A percentile compares a stretch with the other conserved stretches of the same genome.
phyloP scores from a whole-genome alignment of 1,284 basidiomycete species.

The Ceratobasidium sp. region DNA sequence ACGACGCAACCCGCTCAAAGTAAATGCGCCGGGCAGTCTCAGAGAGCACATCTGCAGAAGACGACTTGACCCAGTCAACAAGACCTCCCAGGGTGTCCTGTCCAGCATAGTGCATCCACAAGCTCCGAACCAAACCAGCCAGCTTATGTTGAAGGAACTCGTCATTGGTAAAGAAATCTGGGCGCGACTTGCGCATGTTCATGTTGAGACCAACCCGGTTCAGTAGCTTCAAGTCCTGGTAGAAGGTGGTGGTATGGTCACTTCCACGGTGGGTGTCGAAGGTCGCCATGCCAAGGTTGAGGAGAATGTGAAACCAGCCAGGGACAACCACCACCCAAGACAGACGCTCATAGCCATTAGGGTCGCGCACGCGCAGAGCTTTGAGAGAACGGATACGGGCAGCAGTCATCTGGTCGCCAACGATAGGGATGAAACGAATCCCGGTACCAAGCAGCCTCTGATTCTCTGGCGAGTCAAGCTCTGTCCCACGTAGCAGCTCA shows the following conservation, averaged over 20 bases:
- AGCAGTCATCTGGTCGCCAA: too few relatives aligned
- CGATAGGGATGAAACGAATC: too few relatives aligned
- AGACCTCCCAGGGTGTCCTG: not conserved
- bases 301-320: slow-evolving; percentile 7
- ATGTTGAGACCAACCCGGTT: not conserved
- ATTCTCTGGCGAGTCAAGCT: not conserved
- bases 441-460: not conserved
- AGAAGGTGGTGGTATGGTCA: not conserved
- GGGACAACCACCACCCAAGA: not conserved
- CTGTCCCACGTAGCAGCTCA: not conserved
- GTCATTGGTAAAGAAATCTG: not conserved
- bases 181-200: not conserved
- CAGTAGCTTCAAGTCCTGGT: not conserved
- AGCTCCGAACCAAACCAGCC: not conserved
- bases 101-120: not conserved
- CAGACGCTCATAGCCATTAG: slow-evolving; percentile 5
- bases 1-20: not conserved
- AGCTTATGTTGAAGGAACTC: not conserved
- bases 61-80: not conserved
- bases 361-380: too few relatives aligned
- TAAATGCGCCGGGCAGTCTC: not conserved
- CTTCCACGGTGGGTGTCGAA: too few relatives aligned
- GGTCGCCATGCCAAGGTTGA: too few relatives aligned
- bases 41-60: not conserved
- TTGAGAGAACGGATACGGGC: too few relatives aligned